These are phyloP conservation scores for Abelmoschus esculentus DNA, from an alignment of 345 rosid species.

Conservation along the genomic window DNA sequence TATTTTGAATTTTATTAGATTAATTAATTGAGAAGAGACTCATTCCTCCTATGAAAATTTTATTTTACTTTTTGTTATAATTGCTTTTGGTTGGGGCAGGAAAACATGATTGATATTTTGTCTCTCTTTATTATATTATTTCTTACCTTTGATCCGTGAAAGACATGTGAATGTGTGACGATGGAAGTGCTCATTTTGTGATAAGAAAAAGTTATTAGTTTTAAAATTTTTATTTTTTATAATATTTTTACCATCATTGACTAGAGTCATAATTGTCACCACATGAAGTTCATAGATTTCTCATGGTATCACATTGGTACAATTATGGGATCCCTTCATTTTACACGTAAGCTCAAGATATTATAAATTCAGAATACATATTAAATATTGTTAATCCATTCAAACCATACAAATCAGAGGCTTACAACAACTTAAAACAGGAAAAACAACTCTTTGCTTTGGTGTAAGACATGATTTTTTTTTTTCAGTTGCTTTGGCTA, in stretches of 20 bases:
- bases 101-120: constrained; percentile 14
- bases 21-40: too few relatives aligned
- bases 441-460: too few relatives aligned
- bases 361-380: too few relatives aligned
- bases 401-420: too few relatives aligned
- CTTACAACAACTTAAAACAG: too few relatives aligned
- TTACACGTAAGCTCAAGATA: constrained; percentile 15
- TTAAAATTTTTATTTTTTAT: neutral
- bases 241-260: constrained; percentile 31
- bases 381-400: too few relatives aligned
- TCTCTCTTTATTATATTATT: neutral
- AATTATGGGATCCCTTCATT: constrained; percentile 33
- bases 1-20: too few relatives aligned
- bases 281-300: constrained; percentile 42
- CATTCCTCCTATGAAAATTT: too few relatives aligned
- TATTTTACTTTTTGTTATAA: too few relatives aligned
- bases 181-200: constrained; percentile 14
- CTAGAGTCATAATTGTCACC: constrained; percentile 49
- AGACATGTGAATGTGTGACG: constrained; percentile 37
- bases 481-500: too few relatives aligned
- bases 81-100: neutral
- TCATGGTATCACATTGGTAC: constrained; percentile 36
- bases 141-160: constrained; percentile 26
- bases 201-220: neutral
- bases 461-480: too few relatives aligned